Evolutionary conservation across 106 monocot species (phyloP).

Genomic region (Gastrodia elata): DNA sequence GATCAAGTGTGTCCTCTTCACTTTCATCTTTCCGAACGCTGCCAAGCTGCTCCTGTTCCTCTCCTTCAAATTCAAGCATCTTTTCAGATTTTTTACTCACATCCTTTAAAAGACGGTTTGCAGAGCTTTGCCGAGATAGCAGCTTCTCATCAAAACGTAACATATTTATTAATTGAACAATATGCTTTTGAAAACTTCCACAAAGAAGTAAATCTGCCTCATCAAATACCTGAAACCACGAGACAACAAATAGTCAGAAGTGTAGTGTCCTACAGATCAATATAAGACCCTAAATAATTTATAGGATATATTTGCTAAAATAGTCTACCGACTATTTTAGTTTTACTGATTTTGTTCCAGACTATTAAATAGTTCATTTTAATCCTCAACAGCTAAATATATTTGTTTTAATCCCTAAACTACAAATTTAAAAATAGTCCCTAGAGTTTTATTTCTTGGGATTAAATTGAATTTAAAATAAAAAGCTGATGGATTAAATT

Average conservation of each 20-base stretch:
- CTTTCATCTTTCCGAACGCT: constrained; percentile 18
- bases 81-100: constrained; percentile 4
- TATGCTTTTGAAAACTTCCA: constrained; percentile 92
- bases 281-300: not conserved
- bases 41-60: constrained; percentile 1
- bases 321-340: no score
- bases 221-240: constrained; percentile 71
- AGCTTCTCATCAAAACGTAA: constrained; percentile 88
- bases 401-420: no score
- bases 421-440: no score
- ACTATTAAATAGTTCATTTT: no score
- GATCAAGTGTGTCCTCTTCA: constrained; percentile 8
- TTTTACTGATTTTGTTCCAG: no score
- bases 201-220: constrained; percentile 99
- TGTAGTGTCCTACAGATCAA: not conserved
- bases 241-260: not conserved
- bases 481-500: no score
- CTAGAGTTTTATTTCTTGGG: no score
- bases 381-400: no score
- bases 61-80: constrained; percentile 18
- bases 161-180: constrained; percentile 85
- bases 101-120: constrained; percentile 11
- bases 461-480: no score
- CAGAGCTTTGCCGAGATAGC: constrained; percentile 33
- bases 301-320: no score